A percentile compares a stretch with the other conserved stretches of the same genome.
Conservation (phyloP, 495 filamentous ascomycete genomes). For the Tuber aestivum region DNA sequence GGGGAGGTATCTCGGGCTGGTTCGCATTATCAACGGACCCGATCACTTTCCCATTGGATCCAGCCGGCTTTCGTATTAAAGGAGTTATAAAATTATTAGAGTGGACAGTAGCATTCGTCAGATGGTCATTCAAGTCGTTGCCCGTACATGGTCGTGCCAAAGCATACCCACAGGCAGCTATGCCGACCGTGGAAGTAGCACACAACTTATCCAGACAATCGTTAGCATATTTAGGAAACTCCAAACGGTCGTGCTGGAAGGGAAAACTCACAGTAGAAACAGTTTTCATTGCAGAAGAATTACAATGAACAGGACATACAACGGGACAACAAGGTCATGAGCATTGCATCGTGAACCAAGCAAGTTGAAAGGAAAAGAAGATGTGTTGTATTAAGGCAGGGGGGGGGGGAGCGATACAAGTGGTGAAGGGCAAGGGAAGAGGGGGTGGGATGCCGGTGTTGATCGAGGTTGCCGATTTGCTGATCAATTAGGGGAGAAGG, state of each 20-base stretch:
- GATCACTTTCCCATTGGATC: conserved; percentile 29
- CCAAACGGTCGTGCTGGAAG: neutral
- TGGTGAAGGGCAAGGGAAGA: conserved; percentile 20
- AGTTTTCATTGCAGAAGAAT: conserved; percentile 52
- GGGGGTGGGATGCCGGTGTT: conserved; percentile 14
- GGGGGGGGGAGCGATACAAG: conserved; percentile 7
- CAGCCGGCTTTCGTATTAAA: conserved; percentile 37
- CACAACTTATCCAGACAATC: conserved; percentile 54
- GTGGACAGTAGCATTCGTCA: conserved; percentile 35
- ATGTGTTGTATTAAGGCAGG: neutral
- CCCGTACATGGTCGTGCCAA: conserved; percentile 51
- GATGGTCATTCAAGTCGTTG: conserved; percentile 37
- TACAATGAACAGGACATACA: conserved; percentile 37
- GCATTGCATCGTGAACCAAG: conserved; percentile 36
- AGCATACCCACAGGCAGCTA: conserved; percentile 60
- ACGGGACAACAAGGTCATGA: conserved; percentile 32
- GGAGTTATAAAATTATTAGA: conserved; percentile 38
- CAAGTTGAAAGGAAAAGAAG: conserved; percentile 1
- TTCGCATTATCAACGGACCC: neutral
- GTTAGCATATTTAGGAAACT: neutral
- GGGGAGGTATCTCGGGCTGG: conserved; percentile 16
- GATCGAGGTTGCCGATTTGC: conserved; percentile 12
- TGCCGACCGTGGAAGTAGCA: conserved; percentile 64
- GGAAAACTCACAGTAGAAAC: conserved; percentile 57
- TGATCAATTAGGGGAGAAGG: conserved; percentile 13